Base-by-base conservation (phyloP, 2,329 filamentous ascomycete species). In the Chaetomium sp. region DNA sequence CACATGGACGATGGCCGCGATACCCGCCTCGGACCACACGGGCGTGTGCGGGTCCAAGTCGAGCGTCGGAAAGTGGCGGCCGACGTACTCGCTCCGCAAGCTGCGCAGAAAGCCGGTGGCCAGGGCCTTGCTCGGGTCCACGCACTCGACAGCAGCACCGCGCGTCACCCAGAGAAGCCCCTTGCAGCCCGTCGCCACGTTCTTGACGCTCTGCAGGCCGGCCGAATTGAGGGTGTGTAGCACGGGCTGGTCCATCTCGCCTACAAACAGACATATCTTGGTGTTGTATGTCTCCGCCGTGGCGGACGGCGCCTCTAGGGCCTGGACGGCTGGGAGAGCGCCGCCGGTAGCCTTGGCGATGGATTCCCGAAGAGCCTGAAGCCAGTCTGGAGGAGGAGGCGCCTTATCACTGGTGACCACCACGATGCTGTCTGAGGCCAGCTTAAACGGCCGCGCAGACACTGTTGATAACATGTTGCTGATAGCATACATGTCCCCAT, bases 121-220 rank as follows among this genome's bases (percentile, higher is more conserved):
- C 19, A 70, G 42, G 19, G 68, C 67, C 7, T 69, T 70, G 5
- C 67, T 49, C 4, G 73, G 65, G 29, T 27, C 31, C 12, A 4
- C 13, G 5, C 51, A 29, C 27, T 73, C 65, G 8, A 65, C n/a
- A 2, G 50, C 59, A 56, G 13, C 69, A 38, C 51, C 58, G 16
- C 57, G 57, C 1, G 70, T 70, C 2, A 75, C 68, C 75, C 74
- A 75, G 4, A 75, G 29, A 8, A 75, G 47, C 8, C 70, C 35
- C 13, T 38, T 38, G 35, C 35, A 38, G 35, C 12, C 35, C 13
- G 35, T 38, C 13, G 35, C 13, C 35, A 38, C 19, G 35, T 12
- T 38, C 12, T 38, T 38, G 35, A 38, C 12, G 35, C 35, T 38
- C 13, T 13, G 35, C 12, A 38, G 35, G 35, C 35, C 13, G 35